These are phyloP conservation scores for Aureobasidium pullulans DNA, from an alignment of 2,329 filamentous ascomycete species.

Conservation along the genomic window DNA sequence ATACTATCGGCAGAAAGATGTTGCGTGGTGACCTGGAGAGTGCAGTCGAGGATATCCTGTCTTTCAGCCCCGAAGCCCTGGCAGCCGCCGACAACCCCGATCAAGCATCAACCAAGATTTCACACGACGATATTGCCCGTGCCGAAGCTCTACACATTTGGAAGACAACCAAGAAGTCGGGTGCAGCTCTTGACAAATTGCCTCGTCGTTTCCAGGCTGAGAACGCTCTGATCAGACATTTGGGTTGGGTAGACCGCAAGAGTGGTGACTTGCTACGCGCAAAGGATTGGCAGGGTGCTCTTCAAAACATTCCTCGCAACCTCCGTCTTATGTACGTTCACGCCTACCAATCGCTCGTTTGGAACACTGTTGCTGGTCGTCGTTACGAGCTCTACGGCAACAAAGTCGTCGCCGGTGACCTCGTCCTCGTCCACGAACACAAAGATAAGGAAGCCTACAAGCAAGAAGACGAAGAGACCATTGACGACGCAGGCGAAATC, in stretches of 20 bases:
- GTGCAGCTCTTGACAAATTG: constrained; percentile 58
- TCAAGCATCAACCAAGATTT: constrained; percentile 41
- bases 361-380: constrained; percentile 78
- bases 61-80: constrained; percentile 60
- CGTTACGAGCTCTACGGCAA: constrained; percentile 70
- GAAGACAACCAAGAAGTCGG: constrained; percentile 43
- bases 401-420: constrained; percentile 73
- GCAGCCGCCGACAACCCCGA: constrained; percentile 42
- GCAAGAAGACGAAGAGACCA: constrained; percentile 27
- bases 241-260: constrained; percentile 43
- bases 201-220: constrained; percentile 81
- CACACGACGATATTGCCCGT: constrained; percentile 69
- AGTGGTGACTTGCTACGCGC: constrained; percentile 41
- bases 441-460: constrained; percentile 35
- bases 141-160: constrained; percentile 73
- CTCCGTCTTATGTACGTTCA: constrained; percentile 92
- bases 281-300: constrained; percentile 71
- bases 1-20: constrained; percentile 76
- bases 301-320: constrained; percentile 72
- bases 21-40: constrained; percentile 73
- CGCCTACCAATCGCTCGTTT: constrained; percentile 89
- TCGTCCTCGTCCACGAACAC: constrained; percentile 62
- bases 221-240: constrained; percentile 66
- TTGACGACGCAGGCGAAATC: constrained; percentile 57
- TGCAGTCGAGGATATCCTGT: constrained; percentile 69